Percentiles rank a stretch among this genome's conserved stretches.
Conservation (phyloP, 352 stramenopile genomes). For the Phytopythium mirpurense region DNA sequence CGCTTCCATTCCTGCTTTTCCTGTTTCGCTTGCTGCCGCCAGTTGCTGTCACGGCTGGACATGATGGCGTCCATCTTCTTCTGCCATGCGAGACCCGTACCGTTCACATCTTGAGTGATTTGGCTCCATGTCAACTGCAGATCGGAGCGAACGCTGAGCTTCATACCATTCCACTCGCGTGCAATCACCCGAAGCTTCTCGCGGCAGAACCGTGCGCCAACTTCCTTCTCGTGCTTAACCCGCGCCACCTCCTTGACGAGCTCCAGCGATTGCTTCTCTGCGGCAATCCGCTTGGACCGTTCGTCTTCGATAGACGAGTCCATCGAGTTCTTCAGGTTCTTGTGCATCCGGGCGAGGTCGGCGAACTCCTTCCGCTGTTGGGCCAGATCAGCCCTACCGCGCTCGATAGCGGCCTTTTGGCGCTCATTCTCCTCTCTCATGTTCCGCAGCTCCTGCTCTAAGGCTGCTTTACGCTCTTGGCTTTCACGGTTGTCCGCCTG, state of each 20-base stretch:
- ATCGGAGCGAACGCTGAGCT: constrained; percentile 23
- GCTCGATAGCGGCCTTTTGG: constrained; percentile 21
- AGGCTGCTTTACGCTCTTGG: constrained; percentile 11
- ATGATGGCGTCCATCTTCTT: constrained; percentile 20
- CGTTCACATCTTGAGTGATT: constrained; percentile 25
- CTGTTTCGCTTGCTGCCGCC: constrained; percentile 19
- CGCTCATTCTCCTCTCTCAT: constrained; percentile 21
- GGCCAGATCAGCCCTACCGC: constrained; percentile 23
- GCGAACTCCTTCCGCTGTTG: constrained; percentile 60
- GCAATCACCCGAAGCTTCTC: constrained; percentile 23
- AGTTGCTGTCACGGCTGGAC: constrained; percentile 13
- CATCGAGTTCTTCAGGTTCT: constrained; percentile 52
- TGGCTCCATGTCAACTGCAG: constrained; percentile 23
- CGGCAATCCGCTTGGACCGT: constrained; percentile 13
- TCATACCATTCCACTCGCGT: constrained; percentile 27
- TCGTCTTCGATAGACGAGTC: constrained; percentile 33
- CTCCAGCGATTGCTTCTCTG: constrained; percentile 20
- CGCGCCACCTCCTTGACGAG: constrained; percentile 21
- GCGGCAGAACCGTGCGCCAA: constrained; percentile 20
- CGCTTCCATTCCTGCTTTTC: constrained; percentile 44
- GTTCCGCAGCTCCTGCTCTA: constrained; percentile 13
- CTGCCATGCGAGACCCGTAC: constrained; percentile 15
- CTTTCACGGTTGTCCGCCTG: constrained; percentile 7
- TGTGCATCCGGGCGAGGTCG: constrained; percentile 61
- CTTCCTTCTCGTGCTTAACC: constrained; percentile 19